Evolutionary conservation across 2,329 filamentous ascomycete genomes (phyloP).

Genomic region (Amauroascus niger): DNA sequence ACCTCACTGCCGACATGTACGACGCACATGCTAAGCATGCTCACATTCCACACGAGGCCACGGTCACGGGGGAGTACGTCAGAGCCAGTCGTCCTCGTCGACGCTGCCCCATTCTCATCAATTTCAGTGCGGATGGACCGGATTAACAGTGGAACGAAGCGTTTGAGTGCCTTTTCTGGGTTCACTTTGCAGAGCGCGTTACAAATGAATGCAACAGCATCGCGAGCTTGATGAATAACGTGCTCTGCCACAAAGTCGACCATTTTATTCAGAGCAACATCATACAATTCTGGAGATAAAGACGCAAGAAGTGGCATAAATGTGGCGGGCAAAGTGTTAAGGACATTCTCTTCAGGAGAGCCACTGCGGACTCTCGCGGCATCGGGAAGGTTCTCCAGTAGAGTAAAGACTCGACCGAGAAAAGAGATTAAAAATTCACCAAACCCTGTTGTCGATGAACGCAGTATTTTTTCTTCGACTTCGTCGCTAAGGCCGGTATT

Average conservation of each 20-base stretch:
- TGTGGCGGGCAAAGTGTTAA: constrained; percentile 86
- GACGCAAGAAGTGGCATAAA: constrained; percentile 84
- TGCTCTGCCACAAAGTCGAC: constrained; percentile 84
- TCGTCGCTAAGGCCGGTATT: constrained; percentile 69
- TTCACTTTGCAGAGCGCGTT: constrained; percentile 94
- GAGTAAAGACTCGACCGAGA: constrained; percentile 85
- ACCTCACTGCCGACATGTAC: constrained; percentile 91
- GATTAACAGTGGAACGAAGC: constrained; percentile 81
- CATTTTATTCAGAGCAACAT: constrained; percentile 83
- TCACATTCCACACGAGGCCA: constrained; percentile 91
- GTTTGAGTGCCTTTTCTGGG: constrained; percentile 82
- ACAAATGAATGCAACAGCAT: constrained; percentile 98
- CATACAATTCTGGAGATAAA: constrained; percentile 85
- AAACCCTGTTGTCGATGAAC: constrained; percentile 89
- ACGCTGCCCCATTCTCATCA: constrained; percentile 90
- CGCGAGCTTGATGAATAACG: constrained; percentile 90
- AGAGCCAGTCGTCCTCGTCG: constrained; percentile 82
- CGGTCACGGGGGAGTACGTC: constrained; percentile 89
- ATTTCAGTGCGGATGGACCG: constrained; percentile 93
- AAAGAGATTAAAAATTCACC: constrained; percentile 86
- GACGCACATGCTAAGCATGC: constrained; percentile 94
- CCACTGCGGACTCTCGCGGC: constrained; percentile 76
- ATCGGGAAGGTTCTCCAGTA: constrained; percentile 91
- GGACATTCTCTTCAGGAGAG: constrained; percentile 91
- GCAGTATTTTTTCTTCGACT: constrained; percentile 76